phyloP scores from a whole-genome alignment of 169 alveolate species.

The Besnoitia besnoiti region DNA sequence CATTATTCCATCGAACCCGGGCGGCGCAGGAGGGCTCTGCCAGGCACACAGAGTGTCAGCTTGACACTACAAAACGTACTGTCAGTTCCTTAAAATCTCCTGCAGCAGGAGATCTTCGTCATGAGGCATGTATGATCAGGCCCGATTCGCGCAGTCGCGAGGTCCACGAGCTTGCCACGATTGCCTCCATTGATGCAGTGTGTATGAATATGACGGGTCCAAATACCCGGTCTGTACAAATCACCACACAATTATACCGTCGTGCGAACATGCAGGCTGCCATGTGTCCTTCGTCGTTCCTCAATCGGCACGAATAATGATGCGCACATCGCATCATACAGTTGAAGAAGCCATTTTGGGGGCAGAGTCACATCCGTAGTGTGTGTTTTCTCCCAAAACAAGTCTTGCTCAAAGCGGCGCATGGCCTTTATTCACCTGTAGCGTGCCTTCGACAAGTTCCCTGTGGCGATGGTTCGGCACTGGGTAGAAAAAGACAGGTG shows the following conservation, averaged over 20 bases:
- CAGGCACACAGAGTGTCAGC: no score
- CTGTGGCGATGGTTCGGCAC: neutral
- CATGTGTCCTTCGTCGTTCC: neutral
- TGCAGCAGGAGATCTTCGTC: no score
- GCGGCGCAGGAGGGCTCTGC: no score
- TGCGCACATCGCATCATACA: no score
- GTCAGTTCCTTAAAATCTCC: no score
- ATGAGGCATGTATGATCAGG: neutral
- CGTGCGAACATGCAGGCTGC: neutral
- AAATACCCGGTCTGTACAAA: neutral
- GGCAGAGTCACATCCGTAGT: no score
- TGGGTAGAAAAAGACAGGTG: slow-evolving; percentile 12
- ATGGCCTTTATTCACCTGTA: neutral
- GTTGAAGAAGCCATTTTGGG: no score
- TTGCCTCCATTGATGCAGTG: slow-evolving; percentile 33
- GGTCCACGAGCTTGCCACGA: neutral
- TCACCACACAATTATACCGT: neutral
- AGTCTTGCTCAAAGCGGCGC: no score
- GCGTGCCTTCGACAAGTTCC: neutral
- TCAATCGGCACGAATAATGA: no score
- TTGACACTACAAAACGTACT: no score
- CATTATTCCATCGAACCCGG: no score
- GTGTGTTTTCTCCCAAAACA: no score
- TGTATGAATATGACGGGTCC: neutral
- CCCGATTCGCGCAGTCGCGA: neutral